Percentiles rank a stretch among this genome's conserved stretches.
phyloP scores from a whole-genome alignment of 1,284 basidiomycete genomes.

The Melampsora larici-populina region DNA sequence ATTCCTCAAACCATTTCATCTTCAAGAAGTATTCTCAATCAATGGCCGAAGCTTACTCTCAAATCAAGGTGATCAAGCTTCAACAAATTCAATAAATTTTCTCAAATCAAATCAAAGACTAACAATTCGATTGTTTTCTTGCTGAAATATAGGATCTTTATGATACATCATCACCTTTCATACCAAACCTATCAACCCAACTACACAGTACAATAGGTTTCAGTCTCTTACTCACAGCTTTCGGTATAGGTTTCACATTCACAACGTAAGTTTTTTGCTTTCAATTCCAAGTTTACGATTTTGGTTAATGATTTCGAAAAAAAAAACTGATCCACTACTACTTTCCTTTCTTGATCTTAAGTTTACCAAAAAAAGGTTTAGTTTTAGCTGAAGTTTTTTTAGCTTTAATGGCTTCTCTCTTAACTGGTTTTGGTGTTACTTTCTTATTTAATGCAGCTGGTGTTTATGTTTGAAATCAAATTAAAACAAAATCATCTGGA shows the following conservation, averaged over 20 bases:
- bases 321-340: neutral
- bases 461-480: constrained; percentile 24
- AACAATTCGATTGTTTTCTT: too few species aligned
- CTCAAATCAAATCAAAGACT: neutral
- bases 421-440: constrained; percentile 36
- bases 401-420: constrained; percentile 18
- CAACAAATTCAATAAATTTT: too few species aligned
- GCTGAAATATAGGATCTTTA: constrained; percentile 6
- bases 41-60: too few species aligned
- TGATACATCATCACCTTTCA: neutral
- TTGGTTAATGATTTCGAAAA: neutral
- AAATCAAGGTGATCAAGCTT: too few species aligned
- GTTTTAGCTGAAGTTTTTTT: constrained; percentile 21
- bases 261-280: neutral
- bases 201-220: constrained; percentile 37
- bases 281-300: neutral
- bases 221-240: constrained; percentile 16
- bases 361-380: constrained; percentile 10
- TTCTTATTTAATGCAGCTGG: constrained; percentile 42
- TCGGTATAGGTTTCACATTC: constrained; percentile 28
- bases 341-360: neutral
- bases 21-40: too few species aligned
- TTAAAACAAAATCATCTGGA: too few species aligned
- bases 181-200: constrained; percentile 19
- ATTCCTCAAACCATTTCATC: too few species aligned